Base-by-base conservation (phyloP, 164 flowering plant genomes). In the Akebia trifoliata region DNA sequence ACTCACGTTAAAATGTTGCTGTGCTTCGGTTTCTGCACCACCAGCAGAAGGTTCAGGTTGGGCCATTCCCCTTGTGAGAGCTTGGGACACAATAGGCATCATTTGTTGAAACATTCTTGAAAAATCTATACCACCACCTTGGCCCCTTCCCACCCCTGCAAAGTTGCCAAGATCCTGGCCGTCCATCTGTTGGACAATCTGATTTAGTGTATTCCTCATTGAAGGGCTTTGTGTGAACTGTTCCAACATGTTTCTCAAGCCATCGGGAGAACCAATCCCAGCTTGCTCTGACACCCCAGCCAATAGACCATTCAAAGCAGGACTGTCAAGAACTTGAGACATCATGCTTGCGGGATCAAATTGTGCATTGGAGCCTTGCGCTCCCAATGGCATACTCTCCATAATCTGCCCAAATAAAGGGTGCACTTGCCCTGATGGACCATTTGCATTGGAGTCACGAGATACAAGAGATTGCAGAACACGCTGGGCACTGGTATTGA, bases 21-120 rank as follows among this genome's bases (percentile, higher is more conserved):
- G 77, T 1, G 37, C 29, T 28, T 55, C 70, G 32, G 68, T 42
- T 10, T 62, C 68, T 18, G 67, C 54, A 30, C 59, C 57, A 59
- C 50, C 63, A 22, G 58, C 63, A 22, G 58, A 52, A 47, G 69
- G 30, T 35, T 62, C 71, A 60, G 65, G 54, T 12, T n/a, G 21
- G 51, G 70, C 20, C 29, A 84, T 31, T 24, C 71, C 76, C 52
- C 83, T 66, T 21, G 81, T 64, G 21, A 94, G 72, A 70, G 85
- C 97, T 62, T 70, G 89, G 32, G 94, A 76, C 25, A 94, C 96
- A 56, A 88, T 67, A 6, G 99, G 99, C 97, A 94, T 88, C 97
- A 90, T 89, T 67, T 90, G 96, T 59, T 86, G 97, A 58, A 90
- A 56, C 86, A 94, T 83, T 54, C 81, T 76, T 6, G 93, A 80